Percentiles rank a stretch among this genome's conserved stretches.
Evolutionary conservation across 441 rosid genomes (phyloP).

Genomic region (Populus hybrid): DNA sequence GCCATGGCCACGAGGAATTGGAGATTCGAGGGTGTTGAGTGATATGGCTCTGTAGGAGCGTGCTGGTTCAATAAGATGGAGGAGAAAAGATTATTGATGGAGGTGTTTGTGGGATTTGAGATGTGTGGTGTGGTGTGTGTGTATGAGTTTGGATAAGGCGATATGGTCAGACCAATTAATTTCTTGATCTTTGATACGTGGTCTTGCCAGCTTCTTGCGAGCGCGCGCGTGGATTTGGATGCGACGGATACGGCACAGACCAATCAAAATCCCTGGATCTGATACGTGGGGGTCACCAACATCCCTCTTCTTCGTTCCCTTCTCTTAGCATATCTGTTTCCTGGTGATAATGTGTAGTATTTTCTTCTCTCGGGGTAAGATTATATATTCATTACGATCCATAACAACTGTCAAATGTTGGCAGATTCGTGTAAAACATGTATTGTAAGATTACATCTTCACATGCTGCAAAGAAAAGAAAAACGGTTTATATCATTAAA

Average conservation of each 20-base stretch:
- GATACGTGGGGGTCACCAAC: background rate
- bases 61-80: background rate
- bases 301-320: background rate
- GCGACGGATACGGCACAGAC: background rate
- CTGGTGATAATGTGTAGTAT: background rate
- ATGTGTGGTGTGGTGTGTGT: slow-evolving; percentile 2
- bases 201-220: slow-evolving; percentile 2
- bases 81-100: background rate
- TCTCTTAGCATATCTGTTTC: background rate
- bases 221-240: background rate
- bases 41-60: background rate
- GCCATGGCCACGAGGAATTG: slow-evolving; percentile 32
- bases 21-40: background rate
- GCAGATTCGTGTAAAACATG: too few relatives aligned
- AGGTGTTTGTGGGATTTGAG: slow-evolving; percentile 8
- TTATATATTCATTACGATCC: too few relatives aligned
- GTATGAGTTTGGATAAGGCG: slow-evolving; percentile 27
- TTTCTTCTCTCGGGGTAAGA: too few relatives aligned
- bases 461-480: too few relatives aligned
- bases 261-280: background rate
- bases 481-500: too few relatives aligned
- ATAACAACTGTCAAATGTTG: too few relatives aligned
- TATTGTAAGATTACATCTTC: too few relatives aligned
- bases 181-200: slow-evolving; percentile 23
- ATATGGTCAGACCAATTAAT: slow-evolving; percentile 28